These are phyloP conservation scores for Annulohypoxylon maeteangense DNA, from an alignment of 495 filamentous ascomycete genomes.

Conservation along the genomic window DNA sequence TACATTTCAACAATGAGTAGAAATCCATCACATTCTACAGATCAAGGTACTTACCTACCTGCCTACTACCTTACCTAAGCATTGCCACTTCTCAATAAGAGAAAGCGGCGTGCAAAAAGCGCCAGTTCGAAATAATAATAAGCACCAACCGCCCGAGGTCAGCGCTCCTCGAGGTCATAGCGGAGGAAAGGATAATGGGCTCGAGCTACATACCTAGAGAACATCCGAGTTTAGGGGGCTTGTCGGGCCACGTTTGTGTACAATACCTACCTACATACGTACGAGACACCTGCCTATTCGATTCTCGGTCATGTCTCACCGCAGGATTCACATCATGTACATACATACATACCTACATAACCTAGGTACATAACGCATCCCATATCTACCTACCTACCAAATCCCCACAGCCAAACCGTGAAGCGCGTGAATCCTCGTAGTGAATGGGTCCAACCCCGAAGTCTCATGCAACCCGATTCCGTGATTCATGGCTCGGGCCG, in stretches of 20 bases:
- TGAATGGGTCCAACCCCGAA: constrained; percentile 9
- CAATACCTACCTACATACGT: too few relatives aligned
- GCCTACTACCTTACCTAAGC: background rate
- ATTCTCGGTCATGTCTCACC: constrained; percentile 32
- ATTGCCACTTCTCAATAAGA: constrained; percentile 14
- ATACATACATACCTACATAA: background rate
- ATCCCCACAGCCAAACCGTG: constrained; percentile 19
- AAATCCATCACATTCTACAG: constrained; percentile 12
- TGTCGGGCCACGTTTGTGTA: constrained; percentile 10
- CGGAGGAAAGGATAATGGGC: constrained; percentile 11
- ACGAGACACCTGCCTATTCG: constrained; percentile 35
- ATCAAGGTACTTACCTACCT: constrained; percentile 5
- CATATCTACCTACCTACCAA: constrained; percentile 3
- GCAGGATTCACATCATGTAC: constrained; percentile 41
- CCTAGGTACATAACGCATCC: constrained; percentile 6
- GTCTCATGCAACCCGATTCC: background rate
- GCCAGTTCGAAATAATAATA: constrained; percentile 18
- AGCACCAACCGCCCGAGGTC: background rate
- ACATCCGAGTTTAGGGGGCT: constrained; percentile 5
- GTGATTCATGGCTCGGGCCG: constrained; percentile 9
- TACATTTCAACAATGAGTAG: constrained; percentile 15
- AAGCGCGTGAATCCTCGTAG: constrained; percentile 13
- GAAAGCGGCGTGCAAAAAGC: background rate
- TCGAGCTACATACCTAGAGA: constrained; percentile 9
- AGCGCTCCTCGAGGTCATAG: constrained; percentile 4